Evolutionary conservation across 2,329 filamentous ascomycete species (phyloP), one percentile per base, ranked within the genome.

Genomic region (Lasiodiplodia sp.): DNA sequence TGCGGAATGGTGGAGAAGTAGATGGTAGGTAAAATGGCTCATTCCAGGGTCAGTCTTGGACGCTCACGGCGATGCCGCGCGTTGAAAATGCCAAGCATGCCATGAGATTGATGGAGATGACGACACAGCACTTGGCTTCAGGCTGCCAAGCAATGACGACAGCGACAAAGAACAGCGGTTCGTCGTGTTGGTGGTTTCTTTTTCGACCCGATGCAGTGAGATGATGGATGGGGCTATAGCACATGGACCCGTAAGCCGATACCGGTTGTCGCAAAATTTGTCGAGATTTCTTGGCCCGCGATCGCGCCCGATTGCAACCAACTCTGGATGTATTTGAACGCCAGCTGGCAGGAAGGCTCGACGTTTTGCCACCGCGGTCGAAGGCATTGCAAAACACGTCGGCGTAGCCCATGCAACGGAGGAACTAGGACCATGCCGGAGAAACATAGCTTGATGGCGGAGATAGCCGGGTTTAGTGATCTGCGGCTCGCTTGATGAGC

Each of bases 361-460:
- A 34, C 31, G 31, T 7, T 34, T 34, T 34, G 31, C 31, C 31
- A 34, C 31, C 2, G 31, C 31, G 31, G 31, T 34, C 31, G 31
- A 34, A 34, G 31, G 31, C 31, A 10, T 34, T 34, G 31, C 31
- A 8, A 34, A 34, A 34, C 31, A 10, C 28, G 31, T 34, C 53
- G 44, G 11, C 56, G 16, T 37, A 60, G 52, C 52, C 12, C 56
- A 60, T 53, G 38, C 55, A 14, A 16, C 58, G 58, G 58, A 18
- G 40, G 28, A 63, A 64, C n/a, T 38, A n/a, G 44, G 23, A 25
- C 40, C n/a, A 38, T 11, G n/a, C 47, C 47, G 60, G 47, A 64
- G 60, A 52, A 51, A 64, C 58, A 23, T 8, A 38, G n/a, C 28
- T 64, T 52, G 44, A 21, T 21, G 16, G 60, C 60, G 60, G 60